phyloP scores from a whole-genome alignment of 768 basidiomycete genomes.

The Russula ochroleuca region DNA sequence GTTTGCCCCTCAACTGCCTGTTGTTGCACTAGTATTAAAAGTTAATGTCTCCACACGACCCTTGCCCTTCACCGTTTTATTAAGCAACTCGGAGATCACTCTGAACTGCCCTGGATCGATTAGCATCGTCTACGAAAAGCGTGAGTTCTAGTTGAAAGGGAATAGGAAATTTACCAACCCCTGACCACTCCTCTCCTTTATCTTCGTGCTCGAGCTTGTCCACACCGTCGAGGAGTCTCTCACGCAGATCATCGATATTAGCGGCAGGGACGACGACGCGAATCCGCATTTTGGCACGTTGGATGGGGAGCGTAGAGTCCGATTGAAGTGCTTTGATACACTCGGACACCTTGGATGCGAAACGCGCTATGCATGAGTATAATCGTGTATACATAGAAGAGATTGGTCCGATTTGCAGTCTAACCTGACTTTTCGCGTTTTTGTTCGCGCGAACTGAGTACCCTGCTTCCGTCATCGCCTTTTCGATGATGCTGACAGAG shows the following conservation, averaged over 20 bases:
- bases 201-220: slow-evolving; percentile 85
- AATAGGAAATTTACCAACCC: slow-evolving; percentile 48
- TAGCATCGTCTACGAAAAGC: slow-evolving; percentile 61
- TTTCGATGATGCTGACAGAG: slow-evolving; percentile 94
- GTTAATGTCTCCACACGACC: slow-evolving; percentile 82
- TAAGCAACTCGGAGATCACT: slow-evolving; percentile 80
- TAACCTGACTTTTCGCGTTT: slow-evolving; percentile 89
- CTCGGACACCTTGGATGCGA: slow-evolving; percentile 64
- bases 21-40: slow-evolving; percentile 53
- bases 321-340: slow-evolving; percentile 81
- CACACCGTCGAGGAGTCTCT: slow-evolving; percentile 64
- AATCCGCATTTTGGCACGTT: slow-evolving; percentile 90
- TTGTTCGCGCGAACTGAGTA: slow-evolving; percentile 87
- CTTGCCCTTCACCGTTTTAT: slow-evolving; percentile 85
- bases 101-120: slow-evolving; percentile 94
- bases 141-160: neutral
- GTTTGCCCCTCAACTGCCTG: slow-evolving; percentile 1
- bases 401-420: slow-evolving; percentile 18
- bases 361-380: neutral
- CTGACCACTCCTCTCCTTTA: slow-evolving; percentile 77
- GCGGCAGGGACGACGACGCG: slow-evolving; percentile 65
- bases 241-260: slow-evolving; percentile 65
- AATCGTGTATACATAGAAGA: neutral
- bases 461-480: slow-evolving; percentile 93
- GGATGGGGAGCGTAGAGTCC: slow-evolving; percentile 83